These are phyloP conservation scores for Daedaleopsis sinensis DNA, from an alignment of 768 basidiomycete species.

Conservation along the genomic window DNA sequence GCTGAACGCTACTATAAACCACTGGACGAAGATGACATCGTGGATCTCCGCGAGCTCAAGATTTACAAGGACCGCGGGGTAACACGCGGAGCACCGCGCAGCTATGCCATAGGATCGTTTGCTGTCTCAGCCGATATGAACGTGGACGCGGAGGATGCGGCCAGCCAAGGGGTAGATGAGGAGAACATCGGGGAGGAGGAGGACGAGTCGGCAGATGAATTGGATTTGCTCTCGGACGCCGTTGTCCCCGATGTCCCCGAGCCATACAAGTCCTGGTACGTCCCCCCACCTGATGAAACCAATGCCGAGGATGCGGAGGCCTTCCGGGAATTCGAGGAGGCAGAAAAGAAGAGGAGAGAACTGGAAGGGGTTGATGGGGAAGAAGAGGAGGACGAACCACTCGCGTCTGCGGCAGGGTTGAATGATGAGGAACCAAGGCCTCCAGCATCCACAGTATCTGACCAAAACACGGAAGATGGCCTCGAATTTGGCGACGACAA, in stretches of 20 bases:
- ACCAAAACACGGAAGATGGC: constrained; percentile 3
- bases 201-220: constrained; percentile 48
- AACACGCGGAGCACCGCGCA: constrained; percentile 45
- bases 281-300: constrained; percentile 47
- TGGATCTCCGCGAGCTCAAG: constrained; percentile 63
- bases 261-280: constrained; percentile 33
- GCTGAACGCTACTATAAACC: constrained; percentile 67
- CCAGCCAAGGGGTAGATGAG: constrained; percentile 48
- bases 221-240: constrained; percentile 52
- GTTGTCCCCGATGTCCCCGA: constrained; percentile 34
- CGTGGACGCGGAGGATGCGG: constrained; percentile 38
- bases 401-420: constrained; percentile 27
- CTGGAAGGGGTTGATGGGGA: constrained; percentile 45
- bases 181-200: constrained; percentile 49
- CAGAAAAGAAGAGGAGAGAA: constrained; percentile 56
- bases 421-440: constrained; percentile 26
- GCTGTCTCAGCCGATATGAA: constrained; percentile 27
- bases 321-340: constrained; percentile 66
- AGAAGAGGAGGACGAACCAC: constrained; percentile 22
- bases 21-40: constrained; percentile 79
- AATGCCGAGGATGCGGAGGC: constrained; percentile 62
- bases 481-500: constrained; percentile 19
- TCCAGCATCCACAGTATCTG: background rate
- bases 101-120: constrained; percentile 56
- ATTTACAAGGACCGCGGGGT: constrained; percentile 75